These are phyloP conservation scores for Xylariaceae sp. DNA, from an alignment of 2,329 filamentous ascomycete genomes.

Conservation along the genomic window DNA sequence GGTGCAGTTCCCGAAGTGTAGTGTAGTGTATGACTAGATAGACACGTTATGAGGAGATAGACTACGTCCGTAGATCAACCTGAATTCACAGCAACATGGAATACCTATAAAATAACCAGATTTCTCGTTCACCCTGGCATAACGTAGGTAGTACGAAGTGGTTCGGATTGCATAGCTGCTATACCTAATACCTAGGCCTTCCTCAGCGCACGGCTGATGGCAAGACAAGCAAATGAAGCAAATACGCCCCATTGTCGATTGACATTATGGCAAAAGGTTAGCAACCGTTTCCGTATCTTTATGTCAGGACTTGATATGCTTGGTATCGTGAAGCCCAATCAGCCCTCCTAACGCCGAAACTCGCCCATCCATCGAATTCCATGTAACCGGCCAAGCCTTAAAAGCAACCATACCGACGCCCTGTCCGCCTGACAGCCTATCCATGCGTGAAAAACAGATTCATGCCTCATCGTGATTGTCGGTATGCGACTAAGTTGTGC, in stretches of 20 bases:
- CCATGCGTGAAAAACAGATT: not conserved
- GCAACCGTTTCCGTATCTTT: not conserved
- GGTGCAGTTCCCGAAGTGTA: too few relatives aligned
- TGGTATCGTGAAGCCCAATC: constrained; percentile 14
- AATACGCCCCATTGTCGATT: not conserved
- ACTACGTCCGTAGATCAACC: too few relatives aligned
- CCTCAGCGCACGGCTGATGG: too few relatives aligned
- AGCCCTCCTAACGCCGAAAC: constrained; percentile 12
- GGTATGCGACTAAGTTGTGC: not conserved
- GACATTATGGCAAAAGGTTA: not conserved
- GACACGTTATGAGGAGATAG: too few relatives aligned
- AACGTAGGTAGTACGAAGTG: too few relatives aligned
- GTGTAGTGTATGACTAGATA: too few relatives aligned
- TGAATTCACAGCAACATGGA: too few relatives aligned
- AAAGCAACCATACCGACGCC: constrained; percentile 5
- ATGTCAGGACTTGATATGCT: constrained; percentile 3
- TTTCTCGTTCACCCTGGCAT: too few relatives aligned
- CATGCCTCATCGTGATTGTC: not conserved
- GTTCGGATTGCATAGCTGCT: too few relatives aligned
- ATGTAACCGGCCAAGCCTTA: not conserved
- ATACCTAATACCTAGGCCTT: too few relatives aligned
- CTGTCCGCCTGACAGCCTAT: not conserved
- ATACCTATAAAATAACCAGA: too few relatives aligned
- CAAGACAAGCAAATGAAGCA: too few relatives aligned
- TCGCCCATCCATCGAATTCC: not conserved